Conservation (phyloP, 83 land plant genomes). For the Isoetes engelmannii region DNA sequence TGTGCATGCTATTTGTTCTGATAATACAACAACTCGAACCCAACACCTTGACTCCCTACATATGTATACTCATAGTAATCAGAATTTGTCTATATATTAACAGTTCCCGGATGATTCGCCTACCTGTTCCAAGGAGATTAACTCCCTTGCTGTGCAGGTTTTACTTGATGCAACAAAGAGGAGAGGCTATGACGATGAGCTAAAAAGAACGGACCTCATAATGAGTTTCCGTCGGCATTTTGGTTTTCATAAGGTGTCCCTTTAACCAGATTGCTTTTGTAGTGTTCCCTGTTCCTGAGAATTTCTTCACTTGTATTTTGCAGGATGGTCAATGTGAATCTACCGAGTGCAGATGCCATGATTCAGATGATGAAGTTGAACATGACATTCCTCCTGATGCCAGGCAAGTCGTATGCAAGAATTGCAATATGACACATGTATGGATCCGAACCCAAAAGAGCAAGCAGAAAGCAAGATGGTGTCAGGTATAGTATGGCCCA, state of each 20-base stretch:
- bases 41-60: too few species aligned
- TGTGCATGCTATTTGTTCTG: too few species aligned
- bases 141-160: conserved; percentile 33
- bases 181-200: conserved; percentile 81
- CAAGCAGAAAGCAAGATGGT: conserved; percentile 88
- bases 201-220: conserved; percentile 74
- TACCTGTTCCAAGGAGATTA: too few species aligned
- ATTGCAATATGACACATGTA: conserved; percentile 56
- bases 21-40: too few species aligned
- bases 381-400: conserved; percentile 40
- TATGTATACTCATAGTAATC: too few species aligned
- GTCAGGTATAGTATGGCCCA: conserved; percentile 54
- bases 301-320: background rate
- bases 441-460: conserved; percentile 70
- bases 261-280: conserved; percentile 9
- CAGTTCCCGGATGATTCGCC: too few species aligned
- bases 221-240: conserved; percentile 51
- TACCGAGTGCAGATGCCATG: conserved; percentile 38
- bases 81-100: too few species aligned
- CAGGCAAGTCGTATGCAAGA: conserved; percentile 73
- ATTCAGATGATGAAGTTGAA: conserved; percentile 48
- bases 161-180: conserved; percentile 73
- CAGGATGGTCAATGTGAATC: conserved; percentile 59
- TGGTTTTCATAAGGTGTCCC: conserved; percentile 36
- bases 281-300: background rate